A percentile compares a stretch with the other conserved stretches of the same genome.
Conservation (phyloP, 495 filamentous ascomycete species). For the Annulohypoxylon bovei region DNA sequence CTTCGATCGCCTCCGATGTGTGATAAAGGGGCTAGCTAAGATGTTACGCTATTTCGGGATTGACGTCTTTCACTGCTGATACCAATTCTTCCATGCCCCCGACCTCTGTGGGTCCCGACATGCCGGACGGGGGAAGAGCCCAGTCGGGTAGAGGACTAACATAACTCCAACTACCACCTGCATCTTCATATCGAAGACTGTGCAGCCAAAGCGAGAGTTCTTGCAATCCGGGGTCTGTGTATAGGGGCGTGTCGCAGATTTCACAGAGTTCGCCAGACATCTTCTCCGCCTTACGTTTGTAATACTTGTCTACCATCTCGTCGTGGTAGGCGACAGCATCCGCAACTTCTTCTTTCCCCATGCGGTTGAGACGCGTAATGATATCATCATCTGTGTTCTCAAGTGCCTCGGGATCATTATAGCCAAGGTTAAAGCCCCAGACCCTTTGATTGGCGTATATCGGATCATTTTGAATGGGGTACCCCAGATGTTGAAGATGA, state of each 20-base stretch:
- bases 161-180: constrained; percentile 84
- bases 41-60: constrained; percentile 42
- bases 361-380: constrained; percentile 81
- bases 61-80: constrained; percentile 51
- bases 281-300: constrained; percentile 87
- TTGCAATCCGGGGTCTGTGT: constrained; percentile 88
- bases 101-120: constrained; percentile 67
- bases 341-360: constrained; percentile 93
- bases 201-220: constrained; percentile 95
- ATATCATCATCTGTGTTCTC: constrained; percentile 86
- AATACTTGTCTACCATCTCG: constrained; percentile 86
- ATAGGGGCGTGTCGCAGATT: constrained; percentile 85
- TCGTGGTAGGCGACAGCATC: constrained; percentile 94
- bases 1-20: not conserved
- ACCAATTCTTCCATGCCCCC: constrained; percentile 64
- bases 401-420: constrained; percentile 69
- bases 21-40: not conserved
- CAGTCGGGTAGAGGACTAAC: constrained; percentile 84
- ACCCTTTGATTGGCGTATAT: constrained; percentile 95
- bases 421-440: constrained; percentile 82
- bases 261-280: constrained; percentile 86
- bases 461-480: constrained; percentile 95
- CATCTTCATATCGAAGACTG: constrained; percentile 86
- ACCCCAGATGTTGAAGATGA: constrained; percentile 91
- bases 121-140: constrained; percentile 78